Conservation (phyloP, 805 yeast species). For the Cyberlindnera mrakii region DNA sequence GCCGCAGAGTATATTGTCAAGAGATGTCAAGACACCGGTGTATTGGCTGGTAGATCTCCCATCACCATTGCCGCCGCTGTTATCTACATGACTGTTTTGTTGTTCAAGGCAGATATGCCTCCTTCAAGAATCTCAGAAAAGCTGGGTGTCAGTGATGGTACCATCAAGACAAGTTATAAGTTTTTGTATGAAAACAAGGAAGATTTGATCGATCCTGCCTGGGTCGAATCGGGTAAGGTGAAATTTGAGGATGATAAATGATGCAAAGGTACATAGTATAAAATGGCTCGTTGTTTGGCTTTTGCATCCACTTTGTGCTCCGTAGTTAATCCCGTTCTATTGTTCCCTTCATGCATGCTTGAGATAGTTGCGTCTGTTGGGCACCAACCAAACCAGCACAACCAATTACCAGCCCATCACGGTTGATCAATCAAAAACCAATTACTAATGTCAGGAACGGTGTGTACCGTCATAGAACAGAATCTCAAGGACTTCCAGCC, state of each 20-base stretch:
- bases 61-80: constrained; percentile 97
- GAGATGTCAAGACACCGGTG: constrained; percentile 84
- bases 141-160: constrained; percentile 95
- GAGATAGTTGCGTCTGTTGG: no score
- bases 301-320: no score
- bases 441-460: no score
- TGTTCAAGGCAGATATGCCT: constrained; percentile 72
- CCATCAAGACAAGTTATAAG: constrained; percentile 88
- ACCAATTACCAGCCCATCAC: no score
- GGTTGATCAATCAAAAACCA: no score
- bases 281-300: no score
- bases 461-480: no score
- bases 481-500: no score
- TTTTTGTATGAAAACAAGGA: constrained; percentile 70
- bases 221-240: constrained; percentile 67
- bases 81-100: constrained; percentile 85
- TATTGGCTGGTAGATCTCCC: constrained; percentile 93
- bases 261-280: no score
- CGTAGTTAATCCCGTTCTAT: no score
- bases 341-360: no score
- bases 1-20: constrained; percentile 93
- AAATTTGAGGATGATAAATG: constrained; percentile 32
- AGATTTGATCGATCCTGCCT: constrained; percentile 65
- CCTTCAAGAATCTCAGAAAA: constrained; percentile 84
- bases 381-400: no score